These are phyloP conservation scores for Amoebophrya sp. DNA, from an alignment of 169 alveolate genomes.

Conservation along the genomic window DNA sequence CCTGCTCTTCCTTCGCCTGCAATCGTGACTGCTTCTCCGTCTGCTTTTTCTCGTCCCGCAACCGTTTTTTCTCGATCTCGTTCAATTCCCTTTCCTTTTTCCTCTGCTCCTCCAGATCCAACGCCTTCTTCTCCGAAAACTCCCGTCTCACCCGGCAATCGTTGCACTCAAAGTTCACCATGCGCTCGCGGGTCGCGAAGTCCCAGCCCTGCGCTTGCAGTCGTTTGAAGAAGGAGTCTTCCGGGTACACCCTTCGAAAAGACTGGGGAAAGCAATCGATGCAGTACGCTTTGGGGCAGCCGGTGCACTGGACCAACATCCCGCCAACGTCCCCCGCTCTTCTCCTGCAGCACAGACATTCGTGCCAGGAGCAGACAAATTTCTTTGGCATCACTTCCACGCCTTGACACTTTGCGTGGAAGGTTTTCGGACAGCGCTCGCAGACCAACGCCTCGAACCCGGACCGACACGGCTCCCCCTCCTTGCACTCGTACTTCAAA, in stretches of 20 bases:
- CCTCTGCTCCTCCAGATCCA: neutral
- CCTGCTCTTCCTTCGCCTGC: neutral
- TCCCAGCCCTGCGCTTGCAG: neutral
- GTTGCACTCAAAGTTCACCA: neutral
- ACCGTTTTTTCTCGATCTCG: neutral
- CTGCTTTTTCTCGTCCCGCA: neutral
- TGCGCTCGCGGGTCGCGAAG: neutral
- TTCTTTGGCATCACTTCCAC: slow-evolving; percentile 56
- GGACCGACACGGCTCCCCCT: too few species aligned
- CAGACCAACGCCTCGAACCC: slow-evolving; percentile 56
- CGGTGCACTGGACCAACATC: slow-evolving; percentile 79
- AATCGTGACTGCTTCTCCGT: neutral
- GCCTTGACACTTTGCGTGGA: slow-evolving; percentile 71
- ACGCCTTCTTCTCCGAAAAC: neutral
- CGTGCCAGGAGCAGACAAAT: slow-evolving; percentile 87
- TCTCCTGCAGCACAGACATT: slow-evolving; percentile 78
- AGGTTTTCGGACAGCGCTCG: slow-evolving; percentile 78
- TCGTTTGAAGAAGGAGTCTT: neutral
- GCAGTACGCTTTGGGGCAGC: slow-evolving; percentile 82
- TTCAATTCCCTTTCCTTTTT: neutral
- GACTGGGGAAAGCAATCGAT: slow-evolving; percentile 84
- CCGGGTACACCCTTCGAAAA: slow-evolving; percentile 43
- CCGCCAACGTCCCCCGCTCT: slow-evolving; percentile 80
- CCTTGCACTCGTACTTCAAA: too few species aligned
- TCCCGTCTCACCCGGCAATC: neutral